phyloP scores from a whole-genome alignment of 805 yeast genomes.

The Starmera dryadoides region DNA sequence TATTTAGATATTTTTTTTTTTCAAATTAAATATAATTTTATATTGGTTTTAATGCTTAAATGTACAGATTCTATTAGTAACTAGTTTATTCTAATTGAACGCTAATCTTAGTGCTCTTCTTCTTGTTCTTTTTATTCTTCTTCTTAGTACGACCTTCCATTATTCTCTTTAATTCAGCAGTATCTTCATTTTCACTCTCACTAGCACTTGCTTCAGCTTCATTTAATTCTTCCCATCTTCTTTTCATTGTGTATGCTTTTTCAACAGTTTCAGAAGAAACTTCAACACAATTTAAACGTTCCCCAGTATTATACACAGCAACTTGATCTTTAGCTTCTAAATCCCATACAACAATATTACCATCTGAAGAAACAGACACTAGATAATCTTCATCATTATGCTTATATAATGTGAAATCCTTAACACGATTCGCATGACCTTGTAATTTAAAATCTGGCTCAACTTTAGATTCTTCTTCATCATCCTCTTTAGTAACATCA shows the following conservation, averaged over 20 bases:
- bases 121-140: slow-evolving; percentile 31
- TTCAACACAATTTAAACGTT: slow-evolving; percentile 81
- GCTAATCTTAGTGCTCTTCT: slow-evolving; percentile 34
- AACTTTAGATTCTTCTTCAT: slow-evolving; percentile 17
- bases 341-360: slow-evolving; percentile 90
- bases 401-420: slow-evolving; percentile 55
- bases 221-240: slow-evolving; percentile 33
- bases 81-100: slow-evolving; percentile 46
- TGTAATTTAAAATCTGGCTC: slow-evolving; percentile 51
- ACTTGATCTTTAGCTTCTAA: slow-evolving; percentile 61
- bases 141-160: slow-evolving; percentile 38
- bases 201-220: slow-evolving; percentile 44
- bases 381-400: slow-evolving; percentile 39
- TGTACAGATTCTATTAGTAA: too few relatives aligned
- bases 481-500: slow-evolving; percentile 21
- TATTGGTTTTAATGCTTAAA: neutral
- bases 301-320: slow-evolving; percentile 87
- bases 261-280: slow-evolving; percentile 75
- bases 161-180: slow-evolving; percentile 53
- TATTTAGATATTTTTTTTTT: neutral
- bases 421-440: slow-evolving; percentile 84
- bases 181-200: slow-evolving; percentile 71
- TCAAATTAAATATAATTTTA: neutral
- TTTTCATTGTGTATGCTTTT: slow-evolving; percentile 61
- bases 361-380: slow-evolving; percentile 87